Percentiles rank a stretch among this genome's conserved stretches.
phyloP scores from a whole-genome alignment of 2,329 filamentous ascomycete species.

The Alternaria ventricosa region DNA sequence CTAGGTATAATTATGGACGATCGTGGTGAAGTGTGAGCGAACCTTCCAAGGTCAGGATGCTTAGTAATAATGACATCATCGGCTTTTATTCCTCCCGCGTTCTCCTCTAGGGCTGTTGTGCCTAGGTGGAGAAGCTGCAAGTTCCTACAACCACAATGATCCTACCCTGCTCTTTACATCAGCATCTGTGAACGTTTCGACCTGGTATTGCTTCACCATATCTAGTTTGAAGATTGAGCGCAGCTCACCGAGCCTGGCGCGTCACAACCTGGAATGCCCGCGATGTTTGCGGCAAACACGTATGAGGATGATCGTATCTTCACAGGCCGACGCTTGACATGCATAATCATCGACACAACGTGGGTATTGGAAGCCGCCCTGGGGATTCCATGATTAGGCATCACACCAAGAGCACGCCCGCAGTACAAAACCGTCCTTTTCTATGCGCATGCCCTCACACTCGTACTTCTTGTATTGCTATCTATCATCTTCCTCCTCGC shows the following conservation, averaged over 20 bases:
- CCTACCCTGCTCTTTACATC: too few species aligned
- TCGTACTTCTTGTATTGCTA: background rate
- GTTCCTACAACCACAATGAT: background rate
- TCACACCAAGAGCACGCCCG: background rate
- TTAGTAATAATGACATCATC: background rate
- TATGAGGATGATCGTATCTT: background rate
- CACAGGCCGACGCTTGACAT: background rate
- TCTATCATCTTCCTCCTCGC: background rate
- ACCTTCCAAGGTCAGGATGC: background rate
- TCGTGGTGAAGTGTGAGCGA: background rate
- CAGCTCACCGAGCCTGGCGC: background rate
- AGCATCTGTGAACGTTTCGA: too few species aligned
- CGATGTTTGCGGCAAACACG: background rate
- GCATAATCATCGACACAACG: background rate
- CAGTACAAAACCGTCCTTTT: background rate
- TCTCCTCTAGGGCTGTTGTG: background rate
- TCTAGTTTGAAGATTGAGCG: background rate
- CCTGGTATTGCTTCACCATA: too few species aligned
- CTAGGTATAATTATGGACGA: background rate
- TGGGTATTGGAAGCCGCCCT: background rate
- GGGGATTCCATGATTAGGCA: background rate
- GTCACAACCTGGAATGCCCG: background rate
- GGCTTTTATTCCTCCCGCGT: background rate
- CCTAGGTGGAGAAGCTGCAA: background rate
- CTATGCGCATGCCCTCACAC: background rate